Evolutionary conservation across 2,329 filamentous ascomycete genomes (phyloP).

Genomic region (Colletotrichum siamense): DNA sequence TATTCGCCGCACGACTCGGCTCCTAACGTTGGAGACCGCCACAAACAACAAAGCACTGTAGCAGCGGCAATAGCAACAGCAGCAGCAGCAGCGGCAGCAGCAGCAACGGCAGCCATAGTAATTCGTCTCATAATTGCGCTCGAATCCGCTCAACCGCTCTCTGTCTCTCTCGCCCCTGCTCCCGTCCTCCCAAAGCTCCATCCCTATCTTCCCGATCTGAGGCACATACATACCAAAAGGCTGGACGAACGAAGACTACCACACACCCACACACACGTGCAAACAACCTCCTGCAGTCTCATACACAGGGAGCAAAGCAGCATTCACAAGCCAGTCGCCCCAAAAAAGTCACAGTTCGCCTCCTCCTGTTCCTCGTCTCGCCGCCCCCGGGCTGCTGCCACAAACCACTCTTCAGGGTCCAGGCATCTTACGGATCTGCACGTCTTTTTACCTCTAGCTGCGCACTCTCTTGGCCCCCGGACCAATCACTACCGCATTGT

Average conservation of each 20-base stretch:
- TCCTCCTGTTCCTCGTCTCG: background rate
- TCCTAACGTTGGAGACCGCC: background rate
- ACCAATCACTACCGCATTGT: conserved; percentile 17
- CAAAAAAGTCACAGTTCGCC: background rate
- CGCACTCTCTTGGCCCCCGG: background rate
- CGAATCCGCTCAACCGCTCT: background rate
- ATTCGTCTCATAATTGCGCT: background rate
- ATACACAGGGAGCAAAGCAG: background rate
- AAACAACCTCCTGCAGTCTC: background rate
- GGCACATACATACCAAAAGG: background rate
- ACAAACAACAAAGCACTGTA: background rate
- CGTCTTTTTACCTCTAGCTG: background rate
- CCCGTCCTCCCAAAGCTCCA: background rate
- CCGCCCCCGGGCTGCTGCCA: background rate
- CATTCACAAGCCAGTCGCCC: background rate
- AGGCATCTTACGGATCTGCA: conserved; percentile 7
- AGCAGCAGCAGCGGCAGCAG: background rate
- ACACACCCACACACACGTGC: background rate
- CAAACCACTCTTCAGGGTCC: conserved; percentile 6
- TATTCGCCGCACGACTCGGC: background rate
- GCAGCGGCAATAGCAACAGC: background rate
- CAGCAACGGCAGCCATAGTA: background rate
- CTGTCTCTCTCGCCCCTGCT: background rate
- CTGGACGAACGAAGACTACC: background rate
- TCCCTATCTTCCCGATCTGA: background rate